Evolutionary conservation across 495 filamentous ascomycete species (phyloP).

Genomic region (Aspergillus mulundensis): DNA sequence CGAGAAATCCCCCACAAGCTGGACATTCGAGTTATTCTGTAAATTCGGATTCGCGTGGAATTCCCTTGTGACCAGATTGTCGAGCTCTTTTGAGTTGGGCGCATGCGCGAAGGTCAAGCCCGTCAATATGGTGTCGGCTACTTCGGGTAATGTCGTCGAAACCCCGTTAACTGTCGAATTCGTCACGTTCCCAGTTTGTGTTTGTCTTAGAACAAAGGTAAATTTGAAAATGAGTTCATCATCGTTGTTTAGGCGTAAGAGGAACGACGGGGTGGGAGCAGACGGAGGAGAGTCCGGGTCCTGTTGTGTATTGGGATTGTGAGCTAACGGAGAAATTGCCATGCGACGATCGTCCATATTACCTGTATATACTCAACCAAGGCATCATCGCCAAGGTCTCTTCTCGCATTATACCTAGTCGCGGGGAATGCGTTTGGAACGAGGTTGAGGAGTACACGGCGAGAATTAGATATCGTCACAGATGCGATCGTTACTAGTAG

Average conservation of each 20-base stretch:
- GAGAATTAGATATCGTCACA: constrained; percentile 72
- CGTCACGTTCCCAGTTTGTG: constrained; percentile 40
- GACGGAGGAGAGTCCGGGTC: constrained; percentile 68
- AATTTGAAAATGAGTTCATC: constrained; percentile 91
- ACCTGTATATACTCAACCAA: constrained; percentile 93
- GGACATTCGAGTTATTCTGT: constrained; percentile 94
- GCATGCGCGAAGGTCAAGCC: constrained; percentile 91
- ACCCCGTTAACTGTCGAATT: constrained; percentile 48
- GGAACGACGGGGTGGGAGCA: constrained; percentile 61
- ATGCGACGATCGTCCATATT: neutral
- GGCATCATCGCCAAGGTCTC: constrained; percentile 67
- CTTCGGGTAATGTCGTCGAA: constrained; percentile 42
- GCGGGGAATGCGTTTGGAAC: constrained; percentile 87
- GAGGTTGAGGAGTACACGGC: constrained; percentile 70
- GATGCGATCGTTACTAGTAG: constrained; percentile 76
- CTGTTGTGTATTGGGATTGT: constrained; percentile 42
- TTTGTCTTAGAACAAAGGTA: constrained; percentile 80
- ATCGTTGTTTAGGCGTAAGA: constrained; percentile 82
- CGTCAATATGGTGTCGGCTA: constrained; percentile 71
- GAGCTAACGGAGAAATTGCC: constrained; percentile 1
- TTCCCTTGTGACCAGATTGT: constrained; percentile 89
- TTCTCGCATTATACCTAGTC: constrained; percentile 70
- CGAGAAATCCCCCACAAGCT: constrained; percentile 80
- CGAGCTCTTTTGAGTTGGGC: constrained; percentile 77
- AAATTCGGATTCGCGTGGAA: constrained; percentile 97